These are phyloP conservation scores for Aquilaria malaccensis DNA, from an alignment of 345 rosid species.

Conservation along the genomic window DNA sequence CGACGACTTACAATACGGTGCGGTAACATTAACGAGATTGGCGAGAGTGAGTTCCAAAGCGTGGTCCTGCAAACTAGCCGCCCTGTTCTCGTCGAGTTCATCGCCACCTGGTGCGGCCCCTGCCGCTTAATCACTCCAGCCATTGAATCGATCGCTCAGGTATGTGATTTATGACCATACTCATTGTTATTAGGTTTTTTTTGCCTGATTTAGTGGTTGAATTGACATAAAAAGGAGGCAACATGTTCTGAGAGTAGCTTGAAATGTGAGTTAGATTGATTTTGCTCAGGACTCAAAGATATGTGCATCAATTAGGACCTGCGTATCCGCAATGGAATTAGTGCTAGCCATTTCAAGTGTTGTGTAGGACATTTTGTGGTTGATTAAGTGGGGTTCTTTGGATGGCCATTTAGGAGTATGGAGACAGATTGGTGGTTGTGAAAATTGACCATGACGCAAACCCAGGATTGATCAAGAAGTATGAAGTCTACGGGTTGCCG, in stretches of 20 bases:
- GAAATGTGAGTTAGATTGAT: too few relatives aligned
- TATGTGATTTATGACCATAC: not conserved
- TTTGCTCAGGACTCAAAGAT: too few relatives aligned
- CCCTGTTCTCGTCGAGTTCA: slow-evolving; percentile 82
- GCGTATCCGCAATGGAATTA: too few relatives aligned
- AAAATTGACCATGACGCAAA: slow-evolving; percentile 79
- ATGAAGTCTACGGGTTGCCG: slow-evolving; percentile 79
- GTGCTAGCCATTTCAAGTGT: too few relatives aligned
- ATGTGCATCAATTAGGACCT: too few relatives aligned
- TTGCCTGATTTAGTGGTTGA: too few relatives aligned
- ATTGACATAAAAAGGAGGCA: too few relatives aligned
- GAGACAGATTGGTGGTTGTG: slow-evolving; percentile 53
- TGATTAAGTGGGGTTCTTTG: slow-evolving; percentile 4
- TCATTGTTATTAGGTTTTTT: too few relatives aligned
- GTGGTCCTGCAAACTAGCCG: slow-evolving; percentile 55
- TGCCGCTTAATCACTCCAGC: slow-evolving; percentile 83
- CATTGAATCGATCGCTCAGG: slow-evolving; percentile 57
- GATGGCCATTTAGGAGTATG: slow-evolving; percentile 41
- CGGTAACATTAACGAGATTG: slow-evolving; percentile 43
- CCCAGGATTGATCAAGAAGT: slow-evolving; percentile 55
- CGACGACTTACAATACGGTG: too few relatives aligned
- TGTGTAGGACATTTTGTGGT: too few relatives aligned
- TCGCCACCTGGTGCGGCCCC: slow-evolving; percentile 90
- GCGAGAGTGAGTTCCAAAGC: slow-evolving; percentile 45
- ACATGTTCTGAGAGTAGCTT: too few relatives aligned